Evolutionary conservation across 2,329 filamentous ascomycete genomes (phyloP).

Genomic region (Hypomyces perniciosus): DNA sequence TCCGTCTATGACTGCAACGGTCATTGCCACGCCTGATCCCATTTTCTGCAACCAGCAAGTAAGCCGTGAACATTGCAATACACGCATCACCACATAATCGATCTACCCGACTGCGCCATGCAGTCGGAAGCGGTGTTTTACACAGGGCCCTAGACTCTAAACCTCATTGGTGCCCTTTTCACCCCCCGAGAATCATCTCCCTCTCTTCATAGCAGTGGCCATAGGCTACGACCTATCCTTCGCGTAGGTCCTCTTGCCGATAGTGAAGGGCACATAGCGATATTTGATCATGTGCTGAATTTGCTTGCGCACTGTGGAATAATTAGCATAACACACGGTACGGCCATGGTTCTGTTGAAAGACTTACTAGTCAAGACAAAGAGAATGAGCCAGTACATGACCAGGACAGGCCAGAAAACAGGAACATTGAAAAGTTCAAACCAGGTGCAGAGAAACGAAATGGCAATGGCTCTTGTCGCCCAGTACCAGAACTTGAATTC

Average conservation of each 20-base stretch:
- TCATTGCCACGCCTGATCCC: constrained; percentile 1
- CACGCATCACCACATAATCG: not conserved
- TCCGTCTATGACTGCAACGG: not conserved
- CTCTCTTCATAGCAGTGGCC: not conserved
- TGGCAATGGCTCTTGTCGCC: constrained; percentile 77
- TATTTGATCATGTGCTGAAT: constrained; percentile 99
- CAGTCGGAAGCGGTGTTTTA: not conserved
- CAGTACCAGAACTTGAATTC: constrained; percentile 99
- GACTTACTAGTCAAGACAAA: constrained; percentile 89
- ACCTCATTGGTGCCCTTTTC: not conserved
- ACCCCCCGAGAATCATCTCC: not conserved
- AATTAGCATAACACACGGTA: not conserved
- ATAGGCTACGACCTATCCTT: constrained; percentile 49
- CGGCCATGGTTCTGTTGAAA: no score
- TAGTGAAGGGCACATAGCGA: constrained; percentile 89
- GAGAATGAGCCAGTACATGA: constrained; percentile 98
- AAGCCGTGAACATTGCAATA: not conserved
- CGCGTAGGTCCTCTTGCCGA: constrained; percentile 79
- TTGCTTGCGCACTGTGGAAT: constrained; percentile 81
- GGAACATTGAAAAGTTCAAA: constrained; percentile 93
- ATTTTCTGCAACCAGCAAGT: not conserved
- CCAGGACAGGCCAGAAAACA: constrained; percentile 97
- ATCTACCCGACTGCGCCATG: not conserved
- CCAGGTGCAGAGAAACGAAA: constrained; percentile 85
- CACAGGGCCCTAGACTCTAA: not conserved